A percentile compares a stretch with the other conserved stretches of the same genome.
phyloP scores from a whole-genome alignment of 1,139 yeast genomes.

The Magnusiomyces sp. region DNA sequence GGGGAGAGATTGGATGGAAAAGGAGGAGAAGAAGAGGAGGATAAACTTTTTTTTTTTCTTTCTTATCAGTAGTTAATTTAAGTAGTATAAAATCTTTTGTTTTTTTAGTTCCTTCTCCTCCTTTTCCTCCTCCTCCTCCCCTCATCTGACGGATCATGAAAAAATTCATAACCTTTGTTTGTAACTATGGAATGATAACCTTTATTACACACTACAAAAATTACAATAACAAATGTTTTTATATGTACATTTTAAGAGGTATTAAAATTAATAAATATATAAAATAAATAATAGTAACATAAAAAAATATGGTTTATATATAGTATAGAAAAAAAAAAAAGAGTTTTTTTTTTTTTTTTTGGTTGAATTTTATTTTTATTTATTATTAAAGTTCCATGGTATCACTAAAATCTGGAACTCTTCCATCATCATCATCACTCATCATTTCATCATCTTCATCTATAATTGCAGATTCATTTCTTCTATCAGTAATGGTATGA shows the following conservation, averaged over 20 bases:
- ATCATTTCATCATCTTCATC: conserved; percentile 27
- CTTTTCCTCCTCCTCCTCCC: no score
- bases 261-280: background rate
- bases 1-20: no score
- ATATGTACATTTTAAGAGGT: background rate
- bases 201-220: no score
- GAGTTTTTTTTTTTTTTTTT: background rate
- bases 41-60: no score
- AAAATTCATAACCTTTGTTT: no score
- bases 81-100: no score
- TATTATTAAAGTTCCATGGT: conserved; percentile 52
- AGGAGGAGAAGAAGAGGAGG: no score
- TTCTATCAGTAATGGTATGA: background rate
- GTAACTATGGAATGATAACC: no score
- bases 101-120: no score
- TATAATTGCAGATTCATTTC: conserved; percentile 17
- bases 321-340: background rate
- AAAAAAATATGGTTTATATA: background rate
- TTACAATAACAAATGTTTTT: background rate
- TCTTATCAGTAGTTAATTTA: no score
- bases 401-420: conserved; percentile 55
- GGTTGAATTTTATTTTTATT: background rate
- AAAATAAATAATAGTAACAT: background rate
- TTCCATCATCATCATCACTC: conserved; percentile 29
- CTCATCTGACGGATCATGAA: no score